Conservation (phyloP, 768 basidiomycete genomes). For the Hypholoma fasciculare region DNA sequence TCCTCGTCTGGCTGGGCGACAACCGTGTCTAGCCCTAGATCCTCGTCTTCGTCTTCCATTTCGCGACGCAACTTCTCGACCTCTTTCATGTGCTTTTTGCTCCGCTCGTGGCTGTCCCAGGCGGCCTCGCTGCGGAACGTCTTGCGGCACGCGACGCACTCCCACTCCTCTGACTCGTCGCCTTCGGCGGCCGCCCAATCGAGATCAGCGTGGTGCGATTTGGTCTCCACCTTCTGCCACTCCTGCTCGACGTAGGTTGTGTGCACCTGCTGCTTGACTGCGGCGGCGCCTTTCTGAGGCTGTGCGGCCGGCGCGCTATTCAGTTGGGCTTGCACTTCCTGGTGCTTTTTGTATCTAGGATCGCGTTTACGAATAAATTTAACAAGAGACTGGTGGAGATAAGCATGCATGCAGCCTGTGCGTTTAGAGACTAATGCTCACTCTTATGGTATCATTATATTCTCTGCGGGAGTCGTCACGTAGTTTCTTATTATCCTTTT, state of each 20-base stretch:
- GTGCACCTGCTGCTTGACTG: slow-evolving; percentile 24
- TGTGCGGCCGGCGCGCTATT: slow-evolving; percentile 28
- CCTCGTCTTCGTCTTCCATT: slow-evolving; percentile 76
- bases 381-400: slow-evolving; percentile 56
- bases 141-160: slow-evolving; percentile 94
- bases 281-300: slow-evolving; percentile 26
- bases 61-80: slow-evolving; percentile 74
- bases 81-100: slow-evolving; percentile 90
- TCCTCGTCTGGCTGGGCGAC: slow-evolving; percentile 17
- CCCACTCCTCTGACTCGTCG: slow-evolving; percentile 79
- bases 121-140: slow-evolving; percentile 88
- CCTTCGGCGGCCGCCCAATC: slow-evolving; percentile 78
- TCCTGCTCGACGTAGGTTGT: slow-evolving; percentile 77
- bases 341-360: slow-evolving; percentile 76
- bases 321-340: slow-evolving; percentile 46
- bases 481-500: slow-evolving; percentile 93
- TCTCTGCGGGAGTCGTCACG: slow-evolving; percentile 86
- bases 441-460: slow-evolving; percentile 90
- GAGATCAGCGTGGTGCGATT: slow-evolving; percentile 53
- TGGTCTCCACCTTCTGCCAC: slow-evolving; percentile 74
- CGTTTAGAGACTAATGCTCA: slow-evolving; percentile 34
- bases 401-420: background rate
- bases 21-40: slow-evolving; percentile 52
- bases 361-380: slow-evolving; percentile 85
- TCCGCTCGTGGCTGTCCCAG: slow-evolving; percentile 95